These are phyloP conservation scores for Huntiella decipiens DNA, from an alignment of 2,329 filamentous ascomycete species.

Conservation along the genomic window DNA sequence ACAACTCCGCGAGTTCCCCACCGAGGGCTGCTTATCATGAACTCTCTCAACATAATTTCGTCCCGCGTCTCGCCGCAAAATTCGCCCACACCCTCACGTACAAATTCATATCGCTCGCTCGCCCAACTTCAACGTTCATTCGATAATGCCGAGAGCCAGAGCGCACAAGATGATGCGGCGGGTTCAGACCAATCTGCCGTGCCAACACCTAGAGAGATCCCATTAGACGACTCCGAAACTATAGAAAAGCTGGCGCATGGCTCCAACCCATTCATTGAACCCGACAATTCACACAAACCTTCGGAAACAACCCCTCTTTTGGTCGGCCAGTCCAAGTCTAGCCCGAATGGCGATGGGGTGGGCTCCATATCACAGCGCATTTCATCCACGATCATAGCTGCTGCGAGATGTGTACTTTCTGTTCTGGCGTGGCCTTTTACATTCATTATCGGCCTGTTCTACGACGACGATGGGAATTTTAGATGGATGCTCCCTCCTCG, in stretches of 20 bases:
- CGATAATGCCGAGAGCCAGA: conserved; percentile 12
- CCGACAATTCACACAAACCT: conserved; percentile 6
- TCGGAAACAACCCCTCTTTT: conserved; percentile 50
- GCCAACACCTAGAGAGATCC: conserved; percentile 11
- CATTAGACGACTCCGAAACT: conserved; percentile 18
- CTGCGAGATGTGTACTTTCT: conserved; percentile 59
- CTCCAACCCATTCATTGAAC: conserved; percentile 17
- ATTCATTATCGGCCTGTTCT: conserved; percentile 68
- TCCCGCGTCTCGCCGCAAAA: conserved; percentile 52
- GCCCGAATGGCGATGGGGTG: conserved; percentile 23
- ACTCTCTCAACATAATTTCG: conserved; percentile 88
- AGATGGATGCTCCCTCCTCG: conserved; percentile 56
- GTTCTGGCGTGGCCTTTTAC: conserved; percentile 63
- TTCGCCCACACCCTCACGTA: conserved; percentile 36
- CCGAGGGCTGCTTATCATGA: conserved; percentile 43
- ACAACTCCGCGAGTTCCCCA: too few relatives aligned
- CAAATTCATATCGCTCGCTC: conserved; percentile 39
- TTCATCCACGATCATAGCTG: conserved; percentile 51
- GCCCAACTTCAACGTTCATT: conserved; percentile 23
- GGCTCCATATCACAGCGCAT: conserved; percentile 47
- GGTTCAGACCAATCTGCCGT: conserved; percentile 13
- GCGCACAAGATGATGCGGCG: conserved; percentile 22
- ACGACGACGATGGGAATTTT: conserved; percentile 61
- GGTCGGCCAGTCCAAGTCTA: conserved; percentile 12
- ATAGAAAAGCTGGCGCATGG: conserved; percentile 12